A percentile compares a stretch with the other conserved stretches of the same genome.
Evolutionary conservation across 305 asterid species (phyloP).

Genomic region (Fraxinus ornus): DNA sequence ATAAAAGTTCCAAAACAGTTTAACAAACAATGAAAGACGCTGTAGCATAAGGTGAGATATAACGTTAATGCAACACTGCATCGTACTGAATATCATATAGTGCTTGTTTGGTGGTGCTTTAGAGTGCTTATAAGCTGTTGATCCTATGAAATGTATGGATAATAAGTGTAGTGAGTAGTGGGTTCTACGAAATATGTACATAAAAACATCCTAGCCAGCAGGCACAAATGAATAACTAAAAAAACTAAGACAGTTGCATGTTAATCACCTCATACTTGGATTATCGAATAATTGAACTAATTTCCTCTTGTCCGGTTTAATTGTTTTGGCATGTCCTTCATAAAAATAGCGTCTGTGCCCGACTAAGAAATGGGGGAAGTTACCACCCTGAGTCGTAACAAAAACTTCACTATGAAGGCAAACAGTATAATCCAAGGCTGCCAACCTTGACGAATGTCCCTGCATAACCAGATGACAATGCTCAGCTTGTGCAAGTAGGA

Average conservation of each 20-base stretch:
- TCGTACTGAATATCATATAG: not conserved
- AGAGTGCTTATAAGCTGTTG: no score
- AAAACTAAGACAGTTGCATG: not conserved
- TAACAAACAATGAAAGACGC: not conserved
- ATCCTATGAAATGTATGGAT: not conserved
- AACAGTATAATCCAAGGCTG: conserved; percentile 95
- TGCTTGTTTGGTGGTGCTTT: not conserved
- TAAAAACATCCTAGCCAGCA: not conserved
- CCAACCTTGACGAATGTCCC: conserved; percentile 94
- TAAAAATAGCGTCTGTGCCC: conserved; percentile 89
- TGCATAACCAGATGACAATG: conserved; percentile 27
- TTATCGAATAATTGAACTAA: conserved; percentile 73
- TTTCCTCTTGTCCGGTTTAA: conserved; percentile 92
- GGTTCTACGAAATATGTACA: not conserved
- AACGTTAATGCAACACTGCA: not conserved
- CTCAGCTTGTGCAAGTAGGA: not conserved
- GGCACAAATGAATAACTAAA: not conserved
- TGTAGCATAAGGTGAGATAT: not conserved
- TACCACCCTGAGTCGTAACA: conserved; percentile 96
- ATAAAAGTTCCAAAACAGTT: not conserved
- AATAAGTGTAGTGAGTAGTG: not conserved
- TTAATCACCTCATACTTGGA: conserved; percentile 67
- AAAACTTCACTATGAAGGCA: conserved; percentile 95
- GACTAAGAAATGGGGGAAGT: conserved; percentile 94
- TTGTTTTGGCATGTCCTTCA: conserved; percentile 84